Percentiles rank a stretch among this genome's conserved stretches.
These are phyloP conservation scores for Plasmodium gonderi DNA, from an alignment of 169 alveolate genomes.

Conservation along the genomic window DNA sequence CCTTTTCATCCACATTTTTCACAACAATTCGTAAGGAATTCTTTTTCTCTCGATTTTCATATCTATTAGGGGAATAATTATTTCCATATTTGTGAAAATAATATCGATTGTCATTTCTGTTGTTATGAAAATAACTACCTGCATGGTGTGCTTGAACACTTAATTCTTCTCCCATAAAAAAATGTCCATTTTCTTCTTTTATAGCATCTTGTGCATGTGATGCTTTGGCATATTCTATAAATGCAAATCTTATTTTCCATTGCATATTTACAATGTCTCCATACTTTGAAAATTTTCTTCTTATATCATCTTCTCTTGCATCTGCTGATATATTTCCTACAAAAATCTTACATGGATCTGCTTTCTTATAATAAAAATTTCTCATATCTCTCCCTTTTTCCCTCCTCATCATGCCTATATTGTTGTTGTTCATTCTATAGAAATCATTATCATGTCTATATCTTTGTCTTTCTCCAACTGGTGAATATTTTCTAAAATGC, in stretches of 20 bases:
- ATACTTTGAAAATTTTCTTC: slow-evolving; percentile 80
- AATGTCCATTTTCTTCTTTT: slow-evolving; percentile 78
- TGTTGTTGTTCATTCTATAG: background rate
- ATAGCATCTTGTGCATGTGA: slow-evolving; percentile 82
- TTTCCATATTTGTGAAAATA: slow-evolving; percentile 16
- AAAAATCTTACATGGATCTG: slow-evolving; percentile 83
- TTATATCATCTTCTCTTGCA: slow-evolving; percentile 88
- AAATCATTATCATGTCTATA: slow-evolving; percentile 9
- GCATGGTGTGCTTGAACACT: slow-evolving; percentile 85
- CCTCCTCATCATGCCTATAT: slow-evolving; percentile 41
- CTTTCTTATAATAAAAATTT: slow-evolving; percentile 24
- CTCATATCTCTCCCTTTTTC: slow-evolving; percentile 35
- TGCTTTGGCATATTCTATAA: slow-evolving; percentile 82
- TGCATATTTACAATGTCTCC: slow-evolving; percentile 86
- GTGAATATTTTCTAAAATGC: slow-evolving; percentile 22
- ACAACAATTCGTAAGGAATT: slow-evolving; percentile 79
- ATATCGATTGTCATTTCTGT: slow-evolving; percentile 48
- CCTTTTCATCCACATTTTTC: slow-evolving; percentile 86
- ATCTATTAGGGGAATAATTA: slow-evolving; percentile 70
- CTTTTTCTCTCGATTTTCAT: slow-evolving; percentile 75
- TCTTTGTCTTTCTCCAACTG: slow-evolving; percentile 6
- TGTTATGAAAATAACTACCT: slow-evolving; percentile 61
- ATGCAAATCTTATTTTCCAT: slow-evolving; percentile 87
- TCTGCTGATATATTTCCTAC: slow-evolving; percentile 87
- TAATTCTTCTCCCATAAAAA: slow-evolving; percentile 79